Evolutionary conservation across 2,329 filamentous ascomycete species (phyloP).

Genomic region (Claviceps sp.): DNA sequence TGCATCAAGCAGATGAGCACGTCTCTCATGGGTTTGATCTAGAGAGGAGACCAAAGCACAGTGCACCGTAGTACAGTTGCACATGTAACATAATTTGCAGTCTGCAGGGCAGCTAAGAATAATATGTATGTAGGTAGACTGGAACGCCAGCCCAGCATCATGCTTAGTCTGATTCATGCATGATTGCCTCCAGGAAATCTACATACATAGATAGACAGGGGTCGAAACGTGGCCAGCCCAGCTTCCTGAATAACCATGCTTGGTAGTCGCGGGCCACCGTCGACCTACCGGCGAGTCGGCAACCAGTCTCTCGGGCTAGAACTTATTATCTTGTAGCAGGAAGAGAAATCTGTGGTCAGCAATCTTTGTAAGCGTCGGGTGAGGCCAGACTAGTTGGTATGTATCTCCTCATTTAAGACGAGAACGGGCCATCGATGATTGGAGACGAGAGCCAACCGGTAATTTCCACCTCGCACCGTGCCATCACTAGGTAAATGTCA

Average conservation of each 20-base stretch:
- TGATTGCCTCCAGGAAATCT: too few relatives aligned
- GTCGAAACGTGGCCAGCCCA: background rate
- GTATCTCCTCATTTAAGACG: background rate
- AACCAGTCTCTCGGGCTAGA: background rate
- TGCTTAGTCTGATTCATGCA: too few relatives aligned
- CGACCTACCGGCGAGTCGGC: too few relatives aligned
- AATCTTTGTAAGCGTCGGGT: background rate
- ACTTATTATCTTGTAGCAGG: background rate
- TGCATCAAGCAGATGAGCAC: background rate
- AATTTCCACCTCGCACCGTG: too few relatives aligned
- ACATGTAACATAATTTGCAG: background rate
- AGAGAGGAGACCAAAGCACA: background rate
- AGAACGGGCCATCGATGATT: background rate
- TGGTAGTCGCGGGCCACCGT: background rate
- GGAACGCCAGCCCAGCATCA: too few relatives aligned
- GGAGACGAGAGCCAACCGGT: too few relatives aligned
- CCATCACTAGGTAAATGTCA: too few relatives aligned
- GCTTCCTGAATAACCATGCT: background rate
- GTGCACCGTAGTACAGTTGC: background rate
- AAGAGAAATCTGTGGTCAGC: background rate
- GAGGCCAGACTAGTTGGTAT: background rate
- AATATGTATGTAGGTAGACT: background rate
- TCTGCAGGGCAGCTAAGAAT: background rate
- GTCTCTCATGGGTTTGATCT: background rate
- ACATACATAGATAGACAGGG: too few relatives aligned